Base-by-base conservation (phyloP, 2,329 filamentous ascomycete genomes). In the Aspergillus felis region DNA sequence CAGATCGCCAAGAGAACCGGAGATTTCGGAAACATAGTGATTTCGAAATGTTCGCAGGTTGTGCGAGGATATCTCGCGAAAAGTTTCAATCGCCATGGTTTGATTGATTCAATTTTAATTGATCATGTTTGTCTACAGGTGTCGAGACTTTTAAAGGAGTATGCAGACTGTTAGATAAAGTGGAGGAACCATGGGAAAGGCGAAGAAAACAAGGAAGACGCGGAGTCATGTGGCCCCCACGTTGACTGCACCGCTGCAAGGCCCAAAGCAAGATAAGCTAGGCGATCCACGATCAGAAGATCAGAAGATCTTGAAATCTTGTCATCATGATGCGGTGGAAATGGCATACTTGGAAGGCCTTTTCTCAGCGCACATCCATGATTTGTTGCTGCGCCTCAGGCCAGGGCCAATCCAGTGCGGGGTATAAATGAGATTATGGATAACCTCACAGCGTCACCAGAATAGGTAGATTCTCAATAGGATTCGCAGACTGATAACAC, bases 1-100 rank as follows among this genome's bases (percentile, higher is more conserved):
- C 46, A 97, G 82, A 71, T 97, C 93, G 61, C 93, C 93, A 2
- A 91, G 82, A 0, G 92, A 90, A 53, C 93, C 93, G 1, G 93
- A 96, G 54, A 97, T 85, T 77, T 97, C 93, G 51, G 88, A 75
- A 17, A 89, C 76, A 61, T 86, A 84, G 51, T 82, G 79, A 24
- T 69, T 71, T 59, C 76, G 79, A 58, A 89, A 75, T 12, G 82
- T 86, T 25, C 76, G 70, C 60, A 84, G 68, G 76, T 88, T 88
- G 66, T 86, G 66, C 10, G 60, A 48, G 48, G 68, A 66, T 52
- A 71, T 69, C 48, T 71, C 62, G 46, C 66, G 65, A 46, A 74
- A 56, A 4, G 67, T 65, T 44, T 63, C 59, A 22, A 59, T 58
- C 6, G 65, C 60, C 69, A 70, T 71, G 51, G 25, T 61, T 22